Percentiles rank a stretch among this genome's conserved stretches.
Evolutionary conservation across 1,284 basidiomycete species (phyloP).

Genomic region (Ganoderma multipileum): DNA sequence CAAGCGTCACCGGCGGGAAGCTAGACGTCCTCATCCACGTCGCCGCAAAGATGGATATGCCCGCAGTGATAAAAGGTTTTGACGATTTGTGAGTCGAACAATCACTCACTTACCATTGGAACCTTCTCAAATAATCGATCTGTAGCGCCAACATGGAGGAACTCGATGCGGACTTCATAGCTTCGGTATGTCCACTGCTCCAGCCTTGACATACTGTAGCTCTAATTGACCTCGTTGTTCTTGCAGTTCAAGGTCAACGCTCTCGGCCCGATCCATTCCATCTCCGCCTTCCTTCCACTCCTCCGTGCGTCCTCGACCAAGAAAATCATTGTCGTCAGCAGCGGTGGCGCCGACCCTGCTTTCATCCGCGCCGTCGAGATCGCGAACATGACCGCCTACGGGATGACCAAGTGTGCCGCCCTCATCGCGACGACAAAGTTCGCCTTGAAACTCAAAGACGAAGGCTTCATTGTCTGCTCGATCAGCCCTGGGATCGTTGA

Average conservation of each 20-base stretch:
- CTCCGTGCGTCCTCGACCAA: conserved; percentile 43
- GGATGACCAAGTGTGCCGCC: conserved; percentile 46
- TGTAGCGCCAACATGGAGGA: background rate
- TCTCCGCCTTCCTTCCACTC: conserved; percentile 47
- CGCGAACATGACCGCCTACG: conserved; percentile 37
- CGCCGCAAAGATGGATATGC: conserved; percentile 30
- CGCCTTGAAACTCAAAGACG: conserved; percentile 40
- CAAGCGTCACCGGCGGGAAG: conserved; percentile 33
- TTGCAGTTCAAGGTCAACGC: conserved; percentile 45
- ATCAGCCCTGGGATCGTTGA: conserved; percentile 47
- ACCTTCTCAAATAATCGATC: background rate
- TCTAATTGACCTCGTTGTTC: background rate
- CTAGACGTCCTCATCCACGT: conserved; percentile 43
- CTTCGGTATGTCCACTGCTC: conserved; percentile 10
- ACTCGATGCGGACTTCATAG: conserved; percentile 7
- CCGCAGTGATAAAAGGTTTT: conserved; percentile 7
- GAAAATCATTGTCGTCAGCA: conserved; percentile 46
- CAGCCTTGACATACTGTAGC: background rate
- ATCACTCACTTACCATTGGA: background rate
- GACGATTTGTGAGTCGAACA: conserved; percentile 22
- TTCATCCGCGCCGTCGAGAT: conserved; percentile 31
- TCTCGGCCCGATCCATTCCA: conserved; percentile 45
- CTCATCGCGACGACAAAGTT: conserved; percentile 49
- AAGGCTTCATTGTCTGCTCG: conserved; percentile 46
- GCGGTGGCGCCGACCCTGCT: conserved; percentile 41